These are phyloP conservation scores for Hemileccinum impolitum DNA, from an alignment of 768 basidiomycete species.

Conservation along the genomic window DNA sequence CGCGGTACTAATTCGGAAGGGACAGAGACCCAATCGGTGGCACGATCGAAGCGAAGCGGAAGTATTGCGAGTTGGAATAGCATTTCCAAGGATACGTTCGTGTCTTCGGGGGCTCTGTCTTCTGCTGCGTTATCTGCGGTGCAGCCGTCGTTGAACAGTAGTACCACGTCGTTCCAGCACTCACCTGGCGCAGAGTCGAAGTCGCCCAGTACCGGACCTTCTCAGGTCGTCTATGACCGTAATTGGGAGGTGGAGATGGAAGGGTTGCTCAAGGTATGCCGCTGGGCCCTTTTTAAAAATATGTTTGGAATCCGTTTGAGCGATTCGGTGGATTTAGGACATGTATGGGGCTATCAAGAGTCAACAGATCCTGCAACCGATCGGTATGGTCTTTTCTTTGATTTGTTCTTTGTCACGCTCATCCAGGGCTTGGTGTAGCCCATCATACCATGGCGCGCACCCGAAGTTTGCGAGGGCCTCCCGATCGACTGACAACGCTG, in stretches of 20 bases:
- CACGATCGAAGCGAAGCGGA: constrained; percentile 71
- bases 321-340: constrained; percentile 49
- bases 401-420: constrained; percentile 53
- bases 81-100: constrained; percentile 57
- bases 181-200: constrained; percentile 42
- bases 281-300: background rate
- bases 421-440: constrained; percentile 46
- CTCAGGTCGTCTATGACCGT: constrained; percentile 51
- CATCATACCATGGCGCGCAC: constrained; percentile 52
- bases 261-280: constrained; percentile 67
- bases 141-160: constrained; percentile 50
- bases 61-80: constrained; percentile 87
- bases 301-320: constrained; percentile 1
- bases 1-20: constrained; percentile 56
- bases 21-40: constrained; percentile 42
- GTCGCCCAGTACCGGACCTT: constrained; percentile 29
- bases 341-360: constrained; percentile 92
- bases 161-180: constrained; percentile 61
- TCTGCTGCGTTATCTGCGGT: constrained; percentile 32
- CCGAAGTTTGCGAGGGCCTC: constrained; percentile 66
- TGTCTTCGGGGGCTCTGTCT: constrained; percentile 37
- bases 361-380: constrained; percentile 86
- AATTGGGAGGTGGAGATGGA: constrained; percentile 90
- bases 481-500: constrained; percentile 69
- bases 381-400: constrained; percentile 39